phyloP scores from a whole-genome alignment of 2,329 filamentous ascomycete genomes.

The Capronia epimyces region DNA sequence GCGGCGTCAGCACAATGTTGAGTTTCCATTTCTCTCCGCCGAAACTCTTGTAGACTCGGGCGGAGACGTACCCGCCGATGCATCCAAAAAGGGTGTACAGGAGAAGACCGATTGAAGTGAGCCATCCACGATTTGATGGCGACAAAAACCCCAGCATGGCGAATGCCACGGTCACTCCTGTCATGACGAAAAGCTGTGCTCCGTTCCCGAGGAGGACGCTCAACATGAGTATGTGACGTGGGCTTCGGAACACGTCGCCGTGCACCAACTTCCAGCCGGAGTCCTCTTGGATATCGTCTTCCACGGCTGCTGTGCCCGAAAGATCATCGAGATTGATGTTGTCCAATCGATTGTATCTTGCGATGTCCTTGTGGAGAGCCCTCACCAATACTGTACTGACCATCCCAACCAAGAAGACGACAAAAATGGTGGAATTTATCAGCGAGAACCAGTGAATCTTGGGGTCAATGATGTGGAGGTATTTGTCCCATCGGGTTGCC shows the following conservation, averaged over 20 bases:
- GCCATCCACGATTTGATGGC: constrained; percentile 87
- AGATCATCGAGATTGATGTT: constrained; percentile 86
- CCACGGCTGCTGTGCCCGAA: constrained; percentile 65
- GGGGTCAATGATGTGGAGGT: constrained; percentile 92
- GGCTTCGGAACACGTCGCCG: constrained; percentile 90
- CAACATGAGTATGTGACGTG: constrained; percentile 73
- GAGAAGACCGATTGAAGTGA: constrained; percentile 87
- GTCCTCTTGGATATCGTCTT: constrained; percentile 94
- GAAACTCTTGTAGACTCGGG: constrained; percentile 90
- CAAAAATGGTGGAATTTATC: constrained; percentile 91
- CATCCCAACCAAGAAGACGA: constrained; percentile 83
- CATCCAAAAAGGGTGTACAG: constrained; percentile 91
- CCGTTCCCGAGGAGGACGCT: constrained; percentile 88
- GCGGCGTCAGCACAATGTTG: constrained; percentile 81
- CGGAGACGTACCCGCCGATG: constrained; percentile 83
- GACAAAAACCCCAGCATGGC: constrained; percentile 92
- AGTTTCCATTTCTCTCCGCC: constrained; percentile 90
- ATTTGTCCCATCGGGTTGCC: constrained; percentile 98
- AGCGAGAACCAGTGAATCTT: constrained; percentile 99
- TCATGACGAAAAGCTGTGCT: constrained; percentile 96
- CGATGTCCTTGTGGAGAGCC: constrained; percentile 89
- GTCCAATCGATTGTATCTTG: constrained; percentile 90
- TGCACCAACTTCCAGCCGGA: constrained; percentile 98
- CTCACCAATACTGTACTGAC: constrained; percentile 88
- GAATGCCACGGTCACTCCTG: constrained; percentile 86